Evolutionary conservation across 1,284 basidiomycete genomes (phyloP).

Genomic region (Cryptococcus maquisensis): DNA sequence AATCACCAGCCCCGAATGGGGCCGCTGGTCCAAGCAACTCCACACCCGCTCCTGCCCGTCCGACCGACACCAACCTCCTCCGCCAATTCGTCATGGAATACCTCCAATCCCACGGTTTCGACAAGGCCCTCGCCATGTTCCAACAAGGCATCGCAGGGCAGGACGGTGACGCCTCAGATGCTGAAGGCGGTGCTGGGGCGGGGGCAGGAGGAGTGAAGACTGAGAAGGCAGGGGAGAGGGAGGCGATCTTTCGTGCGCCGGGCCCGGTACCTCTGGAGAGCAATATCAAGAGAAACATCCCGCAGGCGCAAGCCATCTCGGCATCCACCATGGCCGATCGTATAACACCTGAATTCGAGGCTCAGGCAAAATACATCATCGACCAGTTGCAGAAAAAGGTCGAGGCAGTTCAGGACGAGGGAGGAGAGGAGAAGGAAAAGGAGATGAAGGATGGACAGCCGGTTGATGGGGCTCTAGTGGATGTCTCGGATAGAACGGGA

Average conservation of each 20-base stretch:
- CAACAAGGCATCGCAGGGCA: slow-evolving; percentile 59
- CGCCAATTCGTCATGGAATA: slow-evolving; percentile 72
- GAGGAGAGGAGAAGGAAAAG: slow-evolving; percentile 56
- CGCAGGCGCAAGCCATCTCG: slow-evolving; percentile 53
- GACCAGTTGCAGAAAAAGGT: slow-evolving; percentile 48
- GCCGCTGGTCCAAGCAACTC: slow-evolving; percentile 25
- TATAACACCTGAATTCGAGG: slow-evolving; percentile 47
- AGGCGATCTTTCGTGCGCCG: slow-evolving; percentile 42
- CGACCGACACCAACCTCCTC: slow-evolving; percentile 30
- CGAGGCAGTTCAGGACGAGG: slow-evolving; percentile 63
- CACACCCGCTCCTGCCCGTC: neutral
- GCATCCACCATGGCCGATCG: slow-evolving; percentile 42
- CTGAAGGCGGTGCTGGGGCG: slow-evolving; percentile 42
- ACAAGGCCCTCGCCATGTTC: slow-evolving; percentile 68
- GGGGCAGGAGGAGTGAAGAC: slow-evolving; percentile 45
- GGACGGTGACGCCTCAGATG: slow-evolving; percentile 53
- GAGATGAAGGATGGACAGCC: slow-evolving; percentile 51
- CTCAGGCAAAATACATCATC: slow-evolving; percentile 47
- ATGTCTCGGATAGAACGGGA: slow-evolving; percentile 71
- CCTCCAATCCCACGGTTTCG: slow-evolving; percentile 73
- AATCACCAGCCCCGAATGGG: slow-evolving; percentile 18
- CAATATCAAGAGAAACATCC: slow-evolving; percentile 47
- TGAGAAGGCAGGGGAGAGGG: slow-evolving; percentile 23
- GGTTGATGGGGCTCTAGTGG: slow-evolving; percentile 53
- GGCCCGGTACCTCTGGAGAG: slow-evolving; percentile 39